Evolutionary conservation across 768 basidiomycete species (phyloP).

Genomic region (Lentinula guzmanii): DNA sequence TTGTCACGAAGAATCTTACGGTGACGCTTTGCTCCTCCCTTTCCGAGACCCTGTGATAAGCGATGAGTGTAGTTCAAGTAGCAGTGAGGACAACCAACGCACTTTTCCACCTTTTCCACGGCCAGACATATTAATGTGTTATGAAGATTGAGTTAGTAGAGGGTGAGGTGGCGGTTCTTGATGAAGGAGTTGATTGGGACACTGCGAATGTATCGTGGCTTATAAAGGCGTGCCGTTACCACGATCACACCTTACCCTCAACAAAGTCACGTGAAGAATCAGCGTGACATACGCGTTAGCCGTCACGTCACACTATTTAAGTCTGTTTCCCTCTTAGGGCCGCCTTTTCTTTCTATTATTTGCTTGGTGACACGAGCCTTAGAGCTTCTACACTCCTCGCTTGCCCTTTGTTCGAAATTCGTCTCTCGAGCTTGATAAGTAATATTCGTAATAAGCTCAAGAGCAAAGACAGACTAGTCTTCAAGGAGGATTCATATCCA

Average conservation of each 20-base stretch:
- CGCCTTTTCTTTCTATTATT: too few relatives aligned
- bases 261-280: background rate
- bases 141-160: background rate
- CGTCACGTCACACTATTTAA: too few relatives aligned
- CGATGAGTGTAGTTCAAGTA: background rate
- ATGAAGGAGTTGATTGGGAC: background rate
- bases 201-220: background rate
- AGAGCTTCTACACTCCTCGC: too few relatives aligned
- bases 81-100: background rate
- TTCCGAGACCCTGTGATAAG: conserved; percentile 51
- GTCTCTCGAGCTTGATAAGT: too few relatives aligned
- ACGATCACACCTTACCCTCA: background rate
- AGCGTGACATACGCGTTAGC: too few relatives aligned
- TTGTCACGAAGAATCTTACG: conserved; percentile 67
- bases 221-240: background rate
- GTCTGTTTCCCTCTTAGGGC: too few relatives aligned
- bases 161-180: conserved; percentile 7
- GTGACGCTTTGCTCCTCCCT: conserved; percentile 70
- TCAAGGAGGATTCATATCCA: too few relatives aligned
- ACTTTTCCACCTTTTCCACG: conserved; percentile 72
- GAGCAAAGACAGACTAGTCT: too few relatives aligned
- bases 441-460: too few relatives aligned
- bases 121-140: conserved; percentile 48
- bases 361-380: too few relatives aligned
- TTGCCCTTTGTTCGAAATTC: too few relatives aligned